These are phyloP conservation scores for Solanum sejunctum DNA, from an alignment of 257 asterid genomes.

Conservation along the genomic window DNA sequence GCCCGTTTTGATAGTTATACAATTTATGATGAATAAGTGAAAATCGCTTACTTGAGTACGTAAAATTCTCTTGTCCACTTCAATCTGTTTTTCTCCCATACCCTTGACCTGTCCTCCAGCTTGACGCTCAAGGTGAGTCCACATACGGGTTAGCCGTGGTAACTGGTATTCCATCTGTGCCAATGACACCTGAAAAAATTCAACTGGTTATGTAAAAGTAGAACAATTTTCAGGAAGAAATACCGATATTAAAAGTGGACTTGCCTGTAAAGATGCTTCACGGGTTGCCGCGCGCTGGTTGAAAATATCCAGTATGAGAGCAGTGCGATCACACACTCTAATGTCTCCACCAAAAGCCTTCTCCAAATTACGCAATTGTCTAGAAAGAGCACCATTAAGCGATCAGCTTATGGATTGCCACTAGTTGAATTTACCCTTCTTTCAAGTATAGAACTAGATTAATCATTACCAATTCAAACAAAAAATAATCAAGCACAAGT, in stretches of 20 bases:
- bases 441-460: background rate
- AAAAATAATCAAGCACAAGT: background rate
- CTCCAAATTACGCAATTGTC: conserved; percentile 89
- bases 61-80: conserved; percentile 91
- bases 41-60: conserved; percentile 72
- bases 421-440: background rate
- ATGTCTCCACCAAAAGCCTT: conserved; percentile 82
- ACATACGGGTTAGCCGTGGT: conserved; percentile 89
- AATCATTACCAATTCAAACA: background rate
- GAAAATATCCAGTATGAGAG: conserved; percentile 93
- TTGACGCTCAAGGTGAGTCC: conserved; percentile 98
- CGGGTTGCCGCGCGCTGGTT: conserved; percentile 95
- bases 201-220: conserved; percentile 3
- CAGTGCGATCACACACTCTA: conserved; percentile 95
- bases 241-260: background rate
- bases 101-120: conserved; percentile 99
- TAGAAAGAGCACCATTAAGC: conserved; percentile 18
- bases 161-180: conserved; percentile 98
- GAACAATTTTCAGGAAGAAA: background rate
- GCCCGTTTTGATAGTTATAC: too few relatives aligned
- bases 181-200: conserved; percentile 51
- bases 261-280: conserved; percentile 88
- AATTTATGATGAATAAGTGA: background rate
- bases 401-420: background rate
- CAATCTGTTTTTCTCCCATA: conserved; percentile 99